A percentile compares a stretch with the other conserved stretches of the same genome.
These are phyloP conservation scores for Ceratocystis smalleyi DNA, from an alignment of 2,329 filamentous ascomycete genomes.

Conservation along the genomic window DNA sequence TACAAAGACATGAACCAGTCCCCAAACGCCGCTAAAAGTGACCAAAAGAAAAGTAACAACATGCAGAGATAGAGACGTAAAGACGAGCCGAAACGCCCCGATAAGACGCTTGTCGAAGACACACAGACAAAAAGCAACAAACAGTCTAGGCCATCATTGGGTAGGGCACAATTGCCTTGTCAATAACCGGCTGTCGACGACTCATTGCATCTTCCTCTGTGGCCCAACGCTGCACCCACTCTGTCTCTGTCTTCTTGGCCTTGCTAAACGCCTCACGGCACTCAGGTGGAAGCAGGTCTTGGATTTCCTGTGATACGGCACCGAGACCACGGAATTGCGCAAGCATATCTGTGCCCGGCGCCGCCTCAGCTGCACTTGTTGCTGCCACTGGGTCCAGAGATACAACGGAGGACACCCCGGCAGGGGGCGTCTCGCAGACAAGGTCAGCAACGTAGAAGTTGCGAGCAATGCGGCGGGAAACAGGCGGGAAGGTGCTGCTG, in stretches of 20 bases:
- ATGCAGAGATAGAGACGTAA: neutral
- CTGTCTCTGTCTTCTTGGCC: slow-evolving; percentile 46
- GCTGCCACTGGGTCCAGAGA: slow-evolving; percentile 28
- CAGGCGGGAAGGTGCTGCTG: slow-evolving; percentile 30
- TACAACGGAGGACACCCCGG: slow-evolving; percentile 32
- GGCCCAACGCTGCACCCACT: slow-evolving; percentile 64
- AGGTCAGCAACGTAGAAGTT: slow-evolving; percentile 44
- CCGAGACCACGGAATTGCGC: slow-evolving; percentile 44
- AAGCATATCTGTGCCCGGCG: slow-evolving; percentile 30
- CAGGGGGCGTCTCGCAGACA: slow-evolving; percentile 36
- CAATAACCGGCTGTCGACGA: slow-evolving; percentile 40
- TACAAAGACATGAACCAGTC: neutral
- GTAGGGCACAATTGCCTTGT: slow-evolving; percentile 49
- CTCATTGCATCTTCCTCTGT: slow-evolving; percentile 23
- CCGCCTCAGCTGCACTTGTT: slow-evolving; percentile 15
- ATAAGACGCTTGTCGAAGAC: slow-evolving; percentile 7
- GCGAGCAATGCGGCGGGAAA: slow-evolving; percentile 35
- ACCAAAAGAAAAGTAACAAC: slow-evolving; percentile 3
- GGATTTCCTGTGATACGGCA: slow-evolving; percentile 49
- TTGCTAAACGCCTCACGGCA: slow-evolving; percentile 59
- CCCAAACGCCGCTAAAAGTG: neutral
- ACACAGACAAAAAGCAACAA: neutral
- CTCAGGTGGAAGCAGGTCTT: slow-evolving; percentile 49
- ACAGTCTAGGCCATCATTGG: slow-evolving; percentile 26
- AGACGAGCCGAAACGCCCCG: slow-evolving; percentile 17